Conservation (phyloP, 148 eudicot genomes). For the Rhododendron griersonianum region DNA sequence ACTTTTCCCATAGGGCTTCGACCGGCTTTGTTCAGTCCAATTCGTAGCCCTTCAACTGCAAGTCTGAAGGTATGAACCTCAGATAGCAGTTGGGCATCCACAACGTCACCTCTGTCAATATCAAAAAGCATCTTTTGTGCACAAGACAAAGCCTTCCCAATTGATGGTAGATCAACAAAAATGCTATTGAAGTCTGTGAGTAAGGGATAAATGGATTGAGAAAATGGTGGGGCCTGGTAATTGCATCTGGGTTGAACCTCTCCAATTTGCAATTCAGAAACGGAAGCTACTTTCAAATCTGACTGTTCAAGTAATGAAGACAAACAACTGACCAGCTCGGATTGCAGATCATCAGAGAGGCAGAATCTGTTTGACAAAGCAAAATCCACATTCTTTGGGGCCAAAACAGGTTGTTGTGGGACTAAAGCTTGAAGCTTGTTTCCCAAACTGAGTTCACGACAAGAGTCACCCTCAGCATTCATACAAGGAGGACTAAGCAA, state of each 20-base stretch:
- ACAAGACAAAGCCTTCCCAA: not conserved
- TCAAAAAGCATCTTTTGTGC: constrained; percentile 2
- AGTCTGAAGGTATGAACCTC: not conserved
- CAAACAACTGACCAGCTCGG: not conserved
- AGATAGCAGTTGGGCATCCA: not conserved
- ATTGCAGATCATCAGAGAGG: not conserved
- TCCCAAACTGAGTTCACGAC: not conserved
- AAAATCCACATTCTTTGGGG: not conserved
- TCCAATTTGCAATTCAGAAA: not conserved
- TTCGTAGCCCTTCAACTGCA: not conserved
- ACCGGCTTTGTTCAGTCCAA: not conserved
- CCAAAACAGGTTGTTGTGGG: not conserved
- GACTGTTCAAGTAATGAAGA: not conserved
- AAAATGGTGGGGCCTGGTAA: constrained; percentile 3
- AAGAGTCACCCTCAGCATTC: not conserved
- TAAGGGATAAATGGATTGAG: constrained; percentile 5
- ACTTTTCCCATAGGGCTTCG: not conserved
- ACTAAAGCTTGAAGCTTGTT: not conserved
- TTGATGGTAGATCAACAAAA: not conserved
- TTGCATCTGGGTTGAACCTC: not conserved
- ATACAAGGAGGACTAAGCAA: not conserved
- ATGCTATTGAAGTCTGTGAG: not conserved
- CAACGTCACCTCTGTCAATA: not conserved
- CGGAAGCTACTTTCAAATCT: not conserved
- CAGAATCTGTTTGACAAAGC: not conserved